Percentiles rank a stretch among this genome's conserved stretches.
phyloP scores from a whole-genome alignment of 371 early-diverging fungal species.

The Apophysomyces elegans region DNA sequence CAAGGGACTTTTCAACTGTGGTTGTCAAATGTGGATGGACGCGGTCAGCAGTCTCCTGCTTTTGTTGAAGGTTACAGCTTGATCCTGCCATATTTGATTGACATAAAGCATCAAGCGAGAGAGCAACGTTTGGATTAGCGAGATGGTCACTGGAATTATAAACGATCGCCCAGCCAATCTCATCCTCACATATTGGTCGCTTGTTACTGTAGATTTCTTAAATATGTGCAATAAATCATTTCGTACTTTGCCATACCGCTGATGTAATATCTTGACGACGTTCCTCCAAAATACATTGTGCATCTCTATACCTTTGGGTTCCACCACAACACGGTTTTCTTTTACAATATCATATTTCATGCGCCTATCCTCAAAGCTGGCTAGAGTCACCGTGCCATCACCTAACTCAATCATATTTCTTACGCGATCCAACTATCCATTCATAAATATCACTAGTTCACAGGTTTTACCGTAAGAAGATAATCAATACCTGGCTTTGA shows the following conservation, averaged over 20 bases:
- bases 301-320: not conserved
- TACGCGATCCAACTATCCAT: not conserved
- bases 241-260: not conserved
- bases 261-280: not conserved
- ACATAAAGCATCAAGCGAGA: not conserved
- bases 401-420: not conserved
- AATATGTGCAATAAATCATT: not conserved
- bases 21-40: not conserved
- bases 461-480: no score
- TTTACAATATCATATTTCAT: not conserved
- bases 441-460: not conserved
- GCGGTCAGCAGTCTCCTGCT: not conserved
- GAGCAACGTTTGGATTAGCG: not conserved
- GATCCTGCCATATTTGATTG: no score
- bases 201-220: not conserved
- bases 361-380: not conserved
- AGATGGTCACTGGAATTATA: conserved; percentile 9
- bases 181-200: conserved; percentile 4
- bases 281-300: not conserved
- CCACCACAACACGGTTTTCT: not conserved
- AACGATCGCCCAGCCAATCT: conserved; percentile 14
- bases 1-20: not conserved
- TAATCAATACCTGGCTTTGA: not conserved
- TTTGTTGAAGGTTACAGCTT: not conserved
- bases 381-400: conserved; percentile 2